A percentile compares a stretch with the other conserved stretches of the same genome.
Evolutionary conservation across 805 yeast species (phyloP).

Genomic region (Candida golubevii): DNA sequence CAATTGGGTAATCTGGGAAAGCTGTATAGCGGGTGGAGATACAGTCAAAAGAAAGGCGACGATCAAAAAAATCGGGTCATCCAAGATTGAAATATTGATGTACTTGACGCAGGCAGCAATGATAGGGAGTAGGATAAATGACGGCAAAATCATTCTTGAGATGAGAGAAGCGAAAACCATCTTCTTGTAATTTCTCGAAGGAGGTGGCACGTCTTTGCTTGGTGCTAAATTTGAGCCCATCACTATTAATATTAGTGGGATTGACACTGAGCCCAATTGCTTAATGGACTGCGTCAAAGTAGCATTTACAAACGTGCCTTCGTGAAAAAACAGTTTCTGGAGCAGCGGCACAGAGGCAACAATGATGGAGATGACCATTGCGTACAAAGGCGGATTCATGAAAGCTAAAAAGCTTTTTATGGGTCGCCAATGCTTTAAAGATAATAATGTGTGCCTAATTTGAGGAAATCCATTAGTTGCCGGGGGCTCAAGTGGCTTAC

Average conservation of each 20-base stretch:
- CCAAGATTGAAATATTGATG: slow-evolving; percentile 62
- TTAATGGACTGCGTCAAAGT: slow-evolving; percentile 60
- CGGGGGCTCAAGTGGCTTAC: not conserved
- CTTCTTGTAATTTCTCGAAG: slow-evolving; percentile 56
- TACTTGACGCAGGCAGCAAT: slow-evolving; percentile 62
- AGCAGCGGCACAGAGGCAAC: slow-evolving; percentile 64
- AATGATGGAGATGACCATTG: slow-evolving; percentile 64
- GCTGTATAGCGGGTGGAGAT: slow-evolving; percentile 80
- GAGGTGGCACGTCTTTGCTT: slow-evolving; percentile 60
- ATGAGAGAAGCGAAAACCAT: slow-evolving; percentile 65
- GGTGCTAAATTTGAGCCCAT: slow-evolving; percentile 78
- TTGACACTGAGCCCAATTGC: slow-evolving; percentile 70
- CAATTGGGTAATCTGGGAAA: slow-evolving; percentile 75
- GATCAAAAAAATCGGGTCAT: slow-evolving; percentile 76
- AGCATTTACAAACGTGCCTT: slow-evolving; percentile 57
- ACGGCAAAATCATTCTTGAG: slow-evolving; percentile 76
- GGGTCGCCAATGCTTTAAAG: slow-evolving; percentile 5
- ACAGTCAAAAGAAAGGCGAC: slow-evolving; percentile 72
- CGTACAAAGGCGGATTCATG: slow-evolving; percentile 82
- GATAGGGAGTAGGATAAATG: slow-evolving; percentile 60
- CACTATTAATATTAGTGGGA: slow-evolving; percentile 71
- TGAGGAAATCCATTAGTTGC: not conserved
- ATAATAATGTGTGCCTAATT: not conserved
- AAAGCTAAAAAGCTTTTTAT: slow-evolving; percentile 30
- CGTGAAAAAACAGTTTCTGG: slow-evolving; percentile 52